Conservation (phyloP, 495 filamentous ascomycete genomes). For the Penicillium odoratum region DNA sequence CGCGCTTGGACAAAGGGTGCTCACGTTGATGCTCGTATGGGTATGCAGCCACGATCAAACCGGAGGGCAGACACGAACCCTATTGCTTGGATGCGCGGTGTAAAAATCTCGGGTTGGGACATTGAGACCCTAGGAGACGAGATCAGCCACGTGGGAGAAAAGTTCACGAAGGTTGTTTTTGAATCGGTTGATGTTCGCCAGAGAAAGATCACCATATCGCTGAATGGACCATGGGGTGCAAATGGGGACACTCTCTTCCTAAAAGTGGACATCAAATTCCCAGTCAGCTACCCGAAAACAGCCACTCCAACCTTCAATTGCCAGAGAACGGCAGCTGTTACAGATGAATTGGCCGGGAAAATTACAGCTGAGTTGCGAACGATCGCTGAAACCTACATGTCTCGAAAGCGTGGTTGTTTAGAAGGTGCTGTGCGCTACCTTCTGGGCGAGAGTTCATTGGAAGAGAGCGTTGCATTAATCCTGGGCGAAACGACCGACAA, state of each 20-base stretch:
- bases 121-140: slow-evolving; percentile 83
- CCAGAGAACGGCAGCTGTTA: slow-evolving; percentile 77
- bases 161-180: slow-evolving; percentile 80
- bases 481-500: slow-evolving; percentile 47
- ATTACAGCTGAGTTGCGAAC: slow-evolving; percentile 66
- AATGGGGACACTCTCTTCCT: slow-evolving; percentile 71
- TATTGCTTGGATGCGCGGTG: slow-evolving; percentile 91
- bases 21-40: slow-evolving; percentile 53
- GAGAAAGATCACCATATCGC: slow-evolving; percentile 68
- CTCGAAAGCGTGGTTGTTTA: slow-evolving; percentile 71
- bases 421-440: slow-evolving; percentile 82
- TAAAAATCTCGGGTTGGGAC: slow-evolving; percentile 80
- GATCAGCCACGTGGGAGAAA: slow-evolving; percentile 78
- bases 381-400: slow-evolving; percentile 67
- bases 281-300: slow-evolving; percentile 69
- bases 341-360: slow-evolving; percentile 63
- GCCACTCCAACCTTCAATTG: slow-evolving; percentile 65
- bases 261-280: slow-evolving; percentile 78
- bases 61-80: slow-evolving; percentile 64
- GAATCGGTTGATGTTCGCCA: slow-evolving; percentile 81
- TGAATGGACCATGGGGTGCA: slow-evolving; percentile 84
- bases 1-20: slow-evolving; percentile 44
- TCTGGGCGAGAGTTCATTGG: slow-evolving; percentile 76
- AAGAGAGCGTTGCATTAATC: slow-evolving; percentile 71
- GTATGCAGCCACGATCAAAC: slow-evolving; percentile 63